A percentile compares a stretch with the other conserved stretches of the same genome.
Conservation (phyloP, 495 filamentous ascomycete species). For the Neurospora sp. region DNA sequence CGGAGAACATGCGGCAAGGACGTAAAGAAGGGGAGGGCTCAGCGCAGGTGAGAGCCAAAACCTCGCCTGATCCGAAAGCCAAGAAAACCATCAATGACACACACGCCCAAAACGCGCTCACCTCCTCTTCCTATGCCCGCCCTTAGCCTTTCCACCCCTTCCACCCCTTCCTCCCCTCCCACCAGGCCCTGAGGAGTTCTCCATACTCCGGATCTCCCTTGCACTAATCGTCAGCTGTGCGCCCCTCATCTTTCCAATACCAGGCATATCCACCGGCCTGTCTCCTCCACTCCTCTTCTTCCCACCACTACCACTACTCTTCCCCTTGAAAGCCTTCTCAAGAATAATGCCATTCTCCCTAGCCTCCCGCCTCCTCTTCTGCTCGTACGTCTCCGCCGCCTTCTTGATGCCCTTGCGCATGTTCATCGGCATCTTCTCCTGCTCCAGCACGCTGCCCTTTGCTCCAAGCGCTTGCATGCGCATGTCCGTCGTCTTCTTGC, state of each 20-base stretch:
- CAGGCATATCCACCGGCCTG: slow-evolving; percentile 61
- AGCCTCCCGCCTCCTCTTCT: slow-evolving; percentile 63
- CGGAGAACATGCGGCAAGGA: background rate
- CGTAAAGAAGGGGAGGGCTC: background rate
- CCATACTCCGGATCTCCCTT: slow-evolving; percentile 63
- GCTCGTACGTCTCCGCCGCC: slow-evolving; percentile 54
- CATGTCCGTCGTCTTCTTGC: slow-evolving; percentile 69
- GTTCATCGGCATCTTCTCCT: slow-evolving; percentile 75
- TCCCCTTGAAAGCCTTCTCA: slow-evolving; percentile 47
- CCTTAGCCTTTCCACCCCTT: slow-evolving; percentile 16
- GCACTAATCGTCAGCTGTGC: slow-evolving; percentile 72
- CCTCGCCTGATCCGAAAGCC: background rate
- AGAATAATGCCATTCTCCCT: slow-evolving; percentile 85
- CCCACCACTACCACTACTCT: slow-evolving; percentile 26
- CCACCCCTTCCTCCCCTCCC: slow-evolving; percentile 18
- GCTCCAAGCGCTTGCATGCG: slow-evolving; percentile 73
- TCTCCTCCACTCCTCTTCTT: slow-evolving; percentile 44
- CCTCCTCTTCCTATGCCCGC: slow-evolving; percentile 9
- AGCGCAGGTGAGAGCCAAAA: background rate
- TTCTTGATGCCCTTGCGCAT: slow-evolving; percentile 69
- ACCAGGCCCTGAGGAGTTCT: slow-evolving; percentile 18
- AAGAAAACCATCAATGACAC: background rate
- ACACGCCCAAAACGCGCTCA: slow-evolving; percentile 3
- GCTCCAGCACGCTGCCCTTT: slow-evolving; percentile 59
- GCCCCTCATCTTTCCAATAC: slow-evolving; percentile 68